These are phyloP conservation scores for Amphicarpaea edgeworthii DNA, from an alignment of 306 rosid genomes.

Conservation along the genomic window DNA sequence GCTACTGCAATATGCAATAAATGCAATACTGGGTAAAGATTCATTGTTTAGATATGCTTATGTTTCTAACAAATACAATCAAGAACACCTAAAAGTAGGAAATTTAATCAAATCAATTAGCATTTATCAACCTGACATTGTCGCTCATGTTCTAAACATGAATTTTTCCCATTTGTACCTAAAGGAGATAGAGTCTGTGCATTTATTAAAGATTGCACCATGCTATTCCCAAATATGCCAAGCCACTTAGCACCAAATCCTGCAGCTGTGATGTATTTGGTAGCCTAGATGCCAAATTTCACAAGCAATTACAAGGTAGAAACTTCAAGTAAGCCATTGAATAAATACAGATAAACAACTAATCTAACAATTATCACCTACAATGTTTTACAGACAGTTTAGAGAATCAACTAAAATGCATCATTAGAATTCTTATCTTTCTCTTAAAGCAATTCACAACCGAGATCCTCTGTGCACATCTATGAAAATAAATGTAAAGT, in stretches of 20 bases:
- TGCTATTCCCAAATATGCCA: conserved; percentile 89
- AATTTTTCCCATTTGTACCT: conserved; percentile 58
- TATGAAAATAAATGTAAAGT: neutral
- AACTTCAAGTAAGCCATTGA: conserved; percentile 12
- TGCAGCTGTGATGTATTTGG: conserved; percentile 87
- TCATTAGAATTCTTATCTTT: conserved; percentile 21
- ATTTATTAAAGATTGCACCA: conserved; percentile 86
- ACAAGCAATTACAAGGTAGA: conserved; percentile 44
- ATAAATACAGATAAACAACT: conserved; percentile 30
- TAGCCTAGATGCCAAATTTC: conserved; percentile 70
- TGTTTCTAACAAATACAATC: conserved; percentile 16
- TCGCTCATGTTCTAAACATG: conserved; percentile 10
- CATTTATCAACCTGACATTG: conserved; percentile 12
- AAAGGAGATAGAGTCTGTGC: conserved; percentile 73
- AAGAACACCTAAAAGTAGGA: conserved; percentile 5
- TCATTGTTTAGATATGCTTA: conserved; percentile 8
- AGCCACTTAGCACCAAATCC: conserved; percentile 97
- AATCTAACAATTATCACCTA: conserved; percentile 35
- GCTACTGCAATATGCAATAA: neutral
- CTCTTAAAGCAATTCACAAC: conserved; percentile 9
- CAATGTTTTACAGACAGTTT: conserved; percentile 20
- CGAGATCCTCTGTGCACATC: conserved; percentile 1
- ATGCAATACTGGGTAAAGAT: conserved; percentile 21
- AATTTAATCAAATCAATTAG: conserved; percentile 31
- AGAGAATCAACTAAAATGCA: conserved; percentile 25